Percentiles rank a stretch among this genome's conserved stretches.
Evolutionary conservation across 768 basidiomycete species (phyloP).

Genomic region (Fomitopsis serialis): DNA sequence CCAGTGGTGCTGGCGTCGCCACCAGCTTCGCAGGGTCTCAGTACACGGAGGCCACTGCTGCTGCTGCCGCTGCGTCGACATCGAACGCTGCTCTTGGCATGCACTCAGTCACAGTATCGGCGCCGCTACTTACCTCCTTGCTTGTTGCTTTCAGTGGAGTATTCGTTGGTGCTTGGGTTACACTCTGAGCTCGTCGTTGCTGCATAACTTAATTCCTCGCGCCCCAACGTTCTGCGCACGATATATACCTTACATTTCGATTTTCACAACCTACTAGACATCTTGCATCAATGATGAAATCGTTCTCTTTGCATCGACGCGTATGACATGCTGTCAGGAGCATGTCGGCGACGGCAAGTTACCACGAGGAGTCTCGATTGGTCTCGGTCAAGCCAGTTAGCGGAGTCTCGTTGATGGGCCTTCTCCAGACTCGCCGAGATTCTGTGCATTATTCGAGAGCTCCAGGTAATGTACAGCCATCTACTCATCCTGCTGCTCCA

Average conservation of each 20-base stretch:
- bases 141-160: constrained; percentile 25
- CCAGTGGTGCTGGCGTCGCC: constrained; percentile 30
- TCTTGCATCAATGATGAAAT: too few relatives aligned
- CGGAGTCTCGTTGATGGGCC: not conserved
- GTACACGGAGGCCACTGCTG: constrained; percentile 39
- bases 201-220: not conserved
- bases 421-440: not conserved
- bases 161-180: constrained; percentile 36
- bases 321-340: too few relatives aligned
- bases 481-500: constrained; percentile 31
- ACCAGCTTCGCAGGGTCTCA: constrained; percentile 50
- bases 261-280: too few relatives aligned
- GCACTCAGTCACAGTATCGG: constrained; percentile 13
- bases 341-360: too few relatives aligned
- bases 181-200: constrained; percentile 15
- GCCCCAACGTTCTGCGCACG: not conserved
- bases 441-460: not conserved
- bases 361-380: too few relatives aligned
- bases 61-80: constrained; percentile 1
- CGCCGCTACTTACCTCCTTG: constrained; percentile 26
- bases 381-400: too few relatives aligned
- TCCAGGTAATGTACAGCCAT: not conserved
- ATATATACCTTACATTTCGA: not conserved
- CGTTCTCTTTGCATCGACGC: too few relatives aligned
- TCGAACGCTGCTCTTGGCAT: constrained; percentile 15